Evolutionary conservation across 495 filamentous ascomycete genomes (phyloP).

Genomic region (Aspergillus conjunctus): DNA sequence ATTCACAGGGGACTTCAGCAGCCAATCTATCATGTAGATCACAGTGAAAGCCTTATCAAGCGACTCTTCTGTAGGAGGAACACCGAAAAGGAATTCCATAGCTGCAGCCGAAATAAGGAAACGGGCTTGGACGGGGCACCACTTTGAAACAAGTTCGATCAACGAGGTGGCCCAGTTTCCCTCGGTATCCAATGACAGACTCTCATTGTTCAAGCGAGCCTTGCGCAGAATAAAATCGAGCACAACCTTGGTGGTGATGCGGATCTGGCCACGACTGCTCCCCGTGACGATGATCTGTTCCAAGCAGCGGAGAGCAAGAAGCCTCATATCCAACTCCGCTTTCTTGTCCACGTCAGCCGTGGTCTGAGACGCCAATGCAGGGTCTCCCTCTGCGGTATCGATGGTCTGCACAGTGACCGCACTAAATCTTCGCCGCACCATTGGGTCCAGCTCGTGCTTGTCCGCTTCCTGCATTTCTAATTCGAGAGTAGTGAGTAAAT

Average conservation of each 20-base stretch:
- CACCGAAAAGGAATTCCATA: constrained; percentile 70
- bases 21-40: constrained; percentile 70
- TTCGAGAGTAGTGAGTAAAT: constrained; percentile 64
- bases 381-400: constrained; percentile 67
- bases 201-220: constrained; percentile 27
- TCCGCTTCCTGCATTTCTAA: constrained; percentile 63
- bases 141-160: constrained; percentile 72
- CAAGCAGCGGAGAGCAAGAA: constrained; percentile 78
- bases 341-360: constrained; percentile 81
- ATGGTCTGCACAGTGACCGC: constrained; percentile 73
- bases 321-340: constrained; percentile 82
- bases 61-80: constrained; percentile 63
- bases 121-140: constrained; percentile 89
- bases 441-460: constrained; percentile 61
- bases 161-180: constrained; percentile 77
- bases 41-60: constrained; percentile 71
- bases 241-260: constrained; percentile 67
- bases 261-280: constrained; percentile 75
- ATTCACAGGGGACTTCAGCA: constrained; percentile 86
- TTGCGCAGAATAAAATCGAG: constrained; percentile 70
- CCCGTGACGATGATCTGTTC: constrained; percentile 73
- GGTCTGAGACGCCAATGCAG: constrained; percentile 69
- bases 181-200: constrained; percentile 22
- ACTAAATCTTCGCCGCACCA: constrained; percentile 68
- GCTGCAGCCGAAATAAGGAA: constrained; percentile 81